Evolutionary conservation across 108 stramenopile species (phyloP).

Genomic region (Poteriospumella lacustris): DNA sequence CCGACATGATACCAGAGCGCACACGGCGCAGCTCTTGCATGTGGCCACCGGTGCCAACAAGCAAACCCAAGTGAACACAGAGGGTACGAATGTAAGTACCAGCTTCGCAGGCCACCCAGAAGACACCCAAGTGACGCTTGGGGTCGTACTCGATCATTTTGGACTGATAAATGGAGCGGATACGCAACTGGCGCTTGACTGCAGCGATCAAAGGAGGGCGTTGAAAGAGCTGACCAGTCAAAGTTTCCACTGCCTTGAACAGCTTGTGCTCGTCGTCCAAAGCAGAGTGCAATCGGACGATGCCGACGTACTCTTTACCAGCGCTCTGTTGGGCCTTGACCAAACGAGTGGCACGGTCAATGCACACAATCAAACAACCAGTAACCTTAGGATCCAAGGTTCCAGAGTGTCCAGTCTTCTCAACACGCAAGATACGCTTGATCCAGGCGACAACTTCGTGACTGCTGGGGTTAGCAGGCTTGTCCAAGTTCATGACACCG

Average conservation of each 20-base stretch:
- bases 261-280: conserved; percentile 70
- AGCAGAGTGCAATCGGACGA: conserved; percentile 91
- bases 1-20: conserved; percentile 79
- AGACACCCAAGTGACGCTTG: conserved; percentile 87
- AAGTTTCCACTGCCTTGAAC: conserved; percentile 81
- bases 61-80: conserved; percentile 93
- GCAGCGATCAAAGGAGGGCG: conserved; percentile 97
- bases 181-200: conserved; percentile 96
- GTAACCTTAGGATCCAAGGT: conserved; percentile 99
- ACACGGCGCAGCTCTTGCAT: conserved; percentile 98
- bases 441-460: conserved; percentile 99
- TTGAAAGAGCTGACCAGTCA: conserved; percentile 97
- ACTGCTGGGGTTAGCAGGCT: conserved; percentile 93
- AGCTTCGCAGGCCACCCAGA: conserved; percentile 91
- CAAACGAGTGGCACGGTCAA: conserved; percentile 95
- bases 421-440: conserved; percentile 95
- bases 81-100: conserved; percentile 98
- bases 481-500: conserved; percentile 99
- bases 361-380: conserved; percentile 99
- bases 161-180: conserved; percentile 93
- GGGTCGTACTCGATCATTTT: conserved; percentile 92
- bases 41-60: conserved; percentile 95
- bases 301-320: conserved; percentile 96
- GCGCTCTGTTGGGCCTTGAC: conserved; percentile 98
- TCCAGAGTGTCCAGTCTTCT: conserved; percentile 98